Evolutionary conservation across 345 rosid genomes (phyloP).

Genomic region (Linum lewisii): DNA sequence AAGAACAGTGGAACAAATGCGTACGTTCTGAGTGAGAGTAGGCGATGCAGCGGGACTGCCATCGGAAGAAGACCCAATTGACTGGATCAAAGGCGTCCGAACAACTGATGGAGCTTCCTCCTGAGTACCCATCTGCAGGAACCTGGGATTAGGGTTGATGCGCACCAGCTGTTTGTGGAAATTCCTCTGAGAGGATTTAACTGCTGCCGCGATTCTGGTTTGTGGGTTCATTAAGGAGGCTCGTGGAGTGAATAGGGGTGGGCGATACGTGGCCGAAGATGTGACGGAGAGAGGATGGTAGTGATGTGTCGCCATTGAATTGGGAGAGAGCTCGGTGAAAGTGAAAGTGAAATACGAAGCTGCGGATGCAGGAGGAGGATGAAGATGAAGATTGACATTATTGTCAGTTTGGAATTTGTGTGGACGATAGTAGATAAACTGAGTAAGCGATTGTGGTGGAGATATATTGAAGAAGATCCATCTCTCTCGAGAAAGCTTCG

Average conservation of each 20-base stretch:
- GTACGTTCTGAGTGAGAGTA: conserved; percentile 39
- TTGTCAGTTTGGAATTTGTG: no score
- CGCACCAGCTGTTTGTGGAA: conserved; percentile 5
- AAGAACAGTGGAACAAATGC: conserved; percentile 1
- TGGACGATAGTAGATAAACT: no score
- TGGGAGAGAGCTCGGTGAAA: no score
- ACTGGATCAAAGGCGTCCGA: conserved; percentile 27
- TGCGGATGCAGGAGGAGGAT: no score
- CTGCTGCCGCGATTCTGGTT: not conserved
- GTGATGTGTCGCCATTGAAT: no score
- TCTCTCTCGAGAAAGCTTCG: no score
- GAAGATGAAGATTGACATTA: no score
- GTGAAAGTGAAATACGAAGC: no score
- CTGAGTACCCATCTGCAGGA: conserved; percentile 33
- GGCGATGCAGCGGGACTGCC: conserved; percentile 30
- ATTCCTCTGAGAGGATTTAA: conserved; percentile 7
- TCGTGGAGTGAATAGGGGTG: not conserved
- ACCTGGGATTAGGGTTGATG: conserved; percentile 18
- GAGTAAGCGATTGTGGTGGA: no score
- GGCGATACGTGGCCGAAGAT: not conserved
- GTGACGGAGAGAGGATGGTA: no score
- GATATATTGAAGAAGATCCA: no score
- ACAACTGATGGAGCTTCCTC: conserved; percentile 10
- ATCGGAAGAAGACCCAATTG: conserved; percentile 26
- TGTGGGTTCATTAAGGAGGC: not conserved